phyloP scores from a whole-genome alignment of 768 basidiomycete species.

The Lentinula detonsa region DNA sequence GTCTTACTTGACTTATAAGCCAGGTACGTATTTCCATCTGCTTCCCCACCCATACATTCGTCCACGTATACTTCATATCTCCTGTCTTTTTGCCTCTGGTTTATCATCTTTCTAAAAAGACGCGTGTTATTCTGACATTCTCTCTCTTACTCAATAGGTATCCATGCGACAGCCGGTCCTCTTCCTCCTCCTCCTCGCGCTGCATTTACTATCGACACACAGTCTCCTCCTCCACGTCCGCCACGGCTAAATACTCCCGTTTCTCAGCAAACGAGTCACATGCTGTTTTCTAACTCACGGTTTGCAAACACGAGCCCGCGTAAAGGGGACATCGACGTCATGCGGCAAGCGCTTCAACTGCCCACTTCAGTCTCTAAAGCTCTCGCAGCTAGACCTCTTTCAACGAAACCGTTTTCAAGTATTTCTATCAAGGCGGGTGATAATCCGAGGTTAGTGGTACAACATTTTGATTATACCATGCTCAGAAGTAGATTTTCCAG shows the following conservation, averaged over 20 bases:
- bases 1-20: constrained; percentile 55
- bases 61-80: not conserved
- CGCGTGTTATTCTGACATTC: not conserved
- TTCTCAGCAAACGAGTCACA: constrained; percentile 10
- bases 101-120: constrained; percentile 4
- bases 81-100: not conserved
- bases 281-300: constrained; percentile 9
- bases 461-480: too few species aligned
- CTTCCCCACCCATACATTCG: not conserved
- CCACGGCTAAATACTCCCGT: constrained; percentile 56
- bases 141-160: constrained; percentile 22
- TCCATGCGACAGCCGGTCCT: constrained; percentile 70
- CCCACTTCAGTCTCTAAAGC: constrained; percentile 47
- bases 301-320: constrained; percentile 16
- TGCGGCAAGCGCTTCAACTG: constrained; percentile 55
- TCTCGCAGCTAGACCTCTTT: constrained; percentile 23
- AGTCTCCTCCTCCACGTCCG: constrained; percentile 51
- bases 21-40: constrained; percentile 31
- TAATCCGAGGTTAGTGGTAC: not conserved
- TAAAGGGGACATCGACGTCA: constrained; percentile 45
- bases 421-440: not conserved
- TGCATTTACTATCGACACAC: constrained; percentile 38
- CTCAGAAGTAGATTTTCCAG: not conserved
- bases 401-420: not conserved
- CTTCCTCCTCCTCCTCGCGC: constrained; percentile 66